Conservation (phyloP, 805 yeast species). For the Pichia occidentalis region DNA sequence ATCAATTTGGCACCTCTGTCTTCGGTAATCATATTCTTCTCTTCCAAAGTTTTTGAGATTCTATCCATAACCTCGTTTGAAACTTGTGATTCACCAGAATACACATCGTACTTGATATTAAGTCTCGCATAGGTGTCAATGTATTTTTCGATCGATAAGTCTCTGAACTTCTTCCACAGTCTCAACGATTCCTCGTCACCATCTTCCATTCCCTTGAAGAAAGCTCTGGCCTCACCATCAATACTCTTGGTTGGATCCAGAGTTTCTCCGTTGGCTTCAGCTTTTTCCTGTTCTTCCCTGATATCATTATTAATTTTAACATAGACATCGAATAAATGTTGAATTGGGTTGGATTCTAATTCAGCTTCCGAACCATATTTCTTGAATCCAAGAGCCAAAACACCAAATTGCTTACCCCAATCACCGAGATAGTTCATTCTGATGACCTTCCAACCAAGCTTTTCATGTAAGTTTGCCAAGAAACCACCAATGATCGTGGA, state of each 20-base stretch:
- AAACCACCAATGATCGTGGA: conserved; percentile 98
- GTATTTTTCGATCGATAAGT: conserved; percentile 81
- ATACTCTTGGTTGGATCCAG: conserved; percentile 43
- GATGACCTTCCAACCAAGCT: conserved; percentile 84
- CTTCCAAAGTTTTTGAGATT: conserved; percentile 56
- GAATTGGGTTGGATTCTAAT: conserved; percentile 73
- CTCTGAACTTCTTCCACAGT: conserved; percentile 85
- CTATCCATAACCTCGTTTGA: conserved; percentile 61
- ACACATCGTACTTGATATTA: conserved; percentile 79
- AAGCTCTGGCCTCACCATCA: conserved; percentile 79
- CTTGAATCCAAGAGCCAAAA: conserved; percentile 87
- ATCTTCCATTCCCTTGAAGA: conserved; percentile 86
- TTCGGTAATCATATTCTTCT: conserved; percentile 66
- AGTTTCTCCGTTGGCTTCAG: conserved; percentile 44
- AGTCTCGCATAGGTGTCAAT: conserved; percentile 84
- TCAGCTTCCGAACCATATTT: conserved; percentile 76
- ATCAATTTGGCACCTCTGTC: conserved; percentile 89
- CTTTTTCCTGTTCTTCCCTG: conserved; percentile 50
- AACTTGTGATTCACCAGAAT: conserved; percentile 96
- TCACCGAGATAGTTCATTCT: conserved; percentile 96
- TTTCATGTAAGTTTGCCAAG: conserved; percentile 81
- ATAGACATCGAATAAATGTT: conserved; percentile 91
- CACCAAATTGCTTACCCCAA: conserved; percentile 99
- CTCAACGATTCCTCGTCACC: conserved; percentile 77
- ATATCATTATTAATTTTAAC: conserved; percentile 81